Conservation (phyloP, 768 basidiomycete species). For the Trametes cubensis region DNA sequence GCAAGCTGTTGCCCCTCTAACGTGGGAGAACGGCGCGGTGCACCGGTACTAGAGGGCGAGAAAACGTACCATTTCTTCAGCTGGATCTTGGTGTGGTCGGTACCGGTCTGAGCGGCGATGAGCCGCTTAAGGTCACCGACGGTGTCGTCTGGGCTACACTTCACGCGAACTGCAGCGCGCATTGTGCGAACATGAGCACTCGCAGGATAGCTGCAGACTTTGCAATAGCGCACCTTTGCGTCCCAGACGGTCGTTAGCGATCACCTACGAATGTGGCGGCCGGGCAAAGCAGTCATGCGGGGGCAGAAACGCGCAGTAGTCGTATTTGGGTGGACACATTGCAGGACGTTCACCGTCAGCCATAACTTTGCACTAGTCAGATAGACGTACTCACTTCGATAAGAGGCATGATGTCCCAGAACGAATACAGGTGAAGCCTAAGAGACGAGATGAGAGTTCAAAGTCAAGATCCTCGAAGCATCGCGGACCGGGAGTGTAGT, state of each 20-base stretch:
- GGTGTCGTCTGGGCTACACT: conserved; percentile 94
- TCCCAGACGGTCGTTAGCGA: conserved; percentile 94
- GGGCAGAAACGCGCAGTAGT: not conserved
- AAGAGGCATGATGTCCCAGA: conserved; percentile 30
- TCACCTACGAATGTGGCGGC: conserved; percentile 55
- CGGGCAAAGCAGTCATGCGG: not conserved
- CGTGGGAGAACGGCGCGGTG: not conserved
- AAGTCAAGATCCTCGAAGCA: not conserved
- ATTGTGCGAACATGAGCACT: not conserved
- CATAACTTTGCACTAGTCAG: too few species aligned
- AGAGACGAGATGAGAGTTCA: not conserved
- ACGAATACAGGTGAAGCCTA: not conserved
- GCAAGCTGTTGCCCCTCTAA: not conserved
- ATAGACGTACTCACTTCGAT: conserved; percentile 35
- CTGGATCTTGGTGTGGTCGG: conserved; percentile 80
- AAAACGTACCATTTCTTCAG: conserved; percentile 91
- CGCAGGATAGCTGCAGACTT: not conserved
- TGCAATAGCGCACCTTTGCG: conserved; percentile 70
- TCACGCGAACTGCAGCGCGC: conserved; percentile 75
- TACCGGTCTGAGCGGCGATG: conserved; percentile 95
- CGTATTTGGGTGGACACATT: too few species aligned
- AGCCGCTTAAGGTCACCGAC: conserved; percentile 97
- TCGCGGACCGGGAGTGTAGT: not conserved
- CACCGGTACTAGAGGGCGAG: not conserved
- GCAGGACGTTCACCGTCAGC: not conserved